Evolutionary conservation across 2,329 filamentous ascomycete genomes (phyloP), one percentile per base, ranked within the genome.

Genomic region (Magnaporthiopsis rhizophila): DNA sequence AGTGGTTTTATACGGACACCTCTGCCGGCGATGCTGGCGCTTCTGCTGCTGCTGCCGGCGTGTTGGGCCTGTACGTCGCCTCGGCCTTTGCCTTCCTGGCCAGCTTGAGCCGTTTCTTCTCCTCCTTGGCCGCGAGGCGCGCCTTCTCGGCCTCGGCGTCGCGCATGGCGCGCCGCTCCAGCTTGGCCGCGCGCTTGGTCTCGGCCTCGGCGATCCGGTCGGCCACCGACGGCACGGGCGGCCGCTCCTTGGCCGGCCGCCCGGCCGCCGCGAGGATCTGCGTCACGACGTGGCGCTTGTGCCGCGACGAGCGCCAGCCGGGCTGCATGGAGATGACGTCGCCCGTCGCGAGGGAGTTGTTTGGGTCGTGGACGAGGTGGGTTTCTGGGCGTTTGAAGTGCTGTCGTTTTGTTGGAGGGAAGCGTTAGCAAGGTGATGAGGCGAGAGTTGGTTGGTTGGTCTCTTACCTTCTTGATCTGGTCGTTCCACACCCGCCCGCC

Each of bases 361-460:
- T 86, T 34, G 91, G 91, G 75, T 95, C 91, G 79, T 92, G 89
- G 53, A 93, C 90, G 36, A 94, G 85, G 73, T 89, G 83, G 68
- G 86, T 83, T 68, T 82, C 80, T 28, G 85, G 83, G 59, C 83
- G 78, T 71, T 87, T 83, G 75, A 89, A 93, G 78, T 83, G 79
- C 87, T 89, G 68, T 63, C 30, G 30, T 62, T 62, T 62, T 30
- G 28, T n/a, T 13, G 18, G 15, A 38, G 8, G n/a, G 26, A 8
- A 38, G 50, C 7, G 56, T 36, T 24, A 58, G 50, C 7, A n/a
- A 7, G 30, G 38, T 58, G 64, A 30, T 62, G 32, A 24, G 30
- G 58, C 63, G 56, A 18, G 15, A 11, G 9, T 24, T n/a, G 36
- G 36, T 45, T 15, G 34, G 24, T 28, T 28, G 8, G 26, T 57